Percentiles rank a stretch among this genome's conserved stretches.
Conservation (phyloP, 2,329 filamentous ascomycete species). For the Cladosporium sp. region DNA sequence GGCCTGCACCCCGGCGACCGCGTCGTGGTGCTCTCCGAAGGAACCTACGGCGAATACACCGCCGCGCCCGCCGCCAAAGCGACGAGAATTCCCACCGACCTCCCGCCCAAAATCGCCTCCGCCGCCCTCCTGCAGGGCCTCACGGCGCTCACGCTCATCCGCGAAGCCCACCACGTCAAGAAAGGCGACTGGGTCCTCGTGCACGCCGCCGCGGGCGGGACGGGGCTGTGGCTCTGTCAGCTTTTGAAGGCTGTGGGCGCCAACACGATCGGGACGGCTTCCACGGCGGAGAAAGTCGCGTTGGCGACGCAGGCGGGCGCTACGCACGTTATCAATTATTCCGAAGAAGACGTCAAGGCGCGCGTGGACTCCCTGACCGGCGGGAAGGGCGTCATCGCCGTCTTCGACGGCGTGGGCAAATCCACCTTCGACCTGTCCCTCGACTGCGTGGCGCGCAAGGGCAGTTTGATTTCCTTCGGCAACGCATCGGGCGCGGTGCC, state of each 20-base stretch:
- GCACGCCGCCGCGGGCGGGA: conserved; percentile 81
- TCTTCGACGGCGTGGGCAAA: conserved; percentile 85
- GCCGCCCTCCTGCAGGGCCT: conserved; percentile 75
- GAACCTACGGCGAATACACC: conserved; percentile 58
- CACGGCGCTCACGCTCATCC: conserved; percentile 74
- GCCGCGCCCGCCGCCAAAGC: conserved; percentile 51
- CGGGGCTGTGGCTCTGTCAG: conserved; percentile 71
- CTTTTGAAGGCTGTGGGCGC: conserved; percentile 69
- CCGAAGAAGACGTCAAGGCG: conserved; percentile 52
- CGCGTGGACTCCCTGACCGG: conserved; percentile 66
- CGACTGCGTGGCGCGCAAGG: conserved; percentile 71
- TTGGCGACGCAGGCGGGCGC: conserved; percentile 69
- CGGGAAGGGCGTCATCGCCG: conserved; percentile 67
- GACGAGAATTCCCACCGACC: conserved; percentile 58
- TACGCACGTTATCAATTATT: conserved; percentile 67
- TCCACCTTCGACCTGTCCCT: conserved; percentile 76
- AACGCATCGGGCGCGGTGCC: conserved; percentile 77
- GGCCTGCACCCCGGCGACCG: conserved; percentile 63
- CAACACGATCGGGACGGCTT: conserved; percentile 74
- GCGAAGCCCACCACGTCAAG: conserved; percentile 67
- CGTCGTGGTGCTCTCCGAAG: conserved; percentile 63
- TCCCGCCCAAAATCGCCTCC: conserved; percentile 61
- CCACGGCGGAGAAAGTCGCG: conserved; percentile 66
- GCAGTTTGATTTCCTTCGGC: conserved; percentile 72
- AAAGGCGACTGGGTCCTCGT: conserved; percentile 78